Evolutionary conservation across 495 filamentous ascomycete genomes (phyloP), one percentile per base, ranked within the genome.

Genomic region (Lepraria neglecta): DNA sequence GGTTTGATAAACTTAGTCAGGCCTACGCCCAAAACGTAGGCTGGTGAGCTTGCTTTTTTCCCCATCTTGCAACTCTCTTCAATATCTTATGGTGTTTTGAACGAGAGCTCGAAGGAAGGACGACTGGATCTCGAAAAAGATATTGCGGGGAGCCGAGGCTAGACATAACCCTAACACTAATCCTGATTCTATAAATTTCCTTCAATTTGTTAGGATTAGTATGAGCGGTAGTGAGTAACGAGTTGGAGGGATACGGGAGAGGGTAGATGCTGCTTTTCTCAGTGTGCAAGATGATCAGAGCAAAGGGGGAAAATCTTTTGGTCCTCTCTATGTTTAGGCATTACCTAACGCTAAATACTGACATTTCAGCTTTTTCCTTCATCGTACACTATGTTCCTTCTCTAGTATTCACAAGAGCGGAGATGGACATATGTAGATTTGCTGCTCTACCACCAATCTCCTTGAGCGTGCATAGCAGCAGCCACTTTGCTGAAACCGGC

Each of bases 1-100:
- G 94, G 94, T 79, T 97, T 98, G 81, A 96, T 90, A 82, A 98
- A 98, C 74, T 95, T 95, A 76, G 94, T 98, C 86, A 97, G 92
- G 73, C 92, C 92, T 66, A 97, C 92, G 76, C 92, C 92, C 40
- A 97, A 84, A 71, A 97, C 89, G 78, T 96, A 97, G 78, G 82
- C 81, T 63, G 81, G 82, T 42, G 73, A 71, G 33, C 71, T 66
- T 71, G 73, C 68, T 68, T 78, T 81, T 64, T 78, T 80, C 52
- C 71, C 76, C 80, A 83, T 83, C 2, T 4, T 19, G 5, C 11
- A n/a, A 0, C 2, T 14, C 11, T 4, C 17, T 31, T 38, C 51
- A 54, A 35, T 15, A 6, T 17, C 12, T 52, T 15, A 33, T n/a
- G 12, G 28, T 15, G 14, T 10, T 28, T 24, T 30, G 5, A 1